Conservation (phyloP, 768 basidiomycete genomes). For the Lactifluus hygrophoroides region DNA sequence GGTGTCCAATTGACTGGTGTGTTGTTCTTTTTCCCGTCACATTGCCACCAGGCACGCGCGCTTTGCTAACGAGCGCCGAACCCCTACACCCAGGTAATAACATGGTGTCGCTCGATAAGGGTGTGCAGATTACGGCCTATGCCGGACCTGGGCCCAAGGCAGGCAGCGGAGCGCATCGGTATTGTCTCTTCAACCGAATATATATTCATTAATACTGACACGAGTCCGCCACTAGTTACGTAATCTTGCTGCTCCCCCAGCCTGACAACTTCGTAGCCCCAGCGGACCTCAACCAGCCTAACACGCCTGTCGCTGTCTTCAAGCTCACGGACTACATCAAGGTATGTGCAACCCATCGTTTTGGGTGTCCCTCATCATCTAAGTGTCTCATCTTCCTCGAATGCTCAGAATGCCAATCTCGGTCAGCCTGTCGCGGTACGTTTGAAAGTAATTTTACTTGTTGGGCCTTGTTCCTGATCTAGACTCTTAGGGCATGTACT, state of each 20-base stretch:
- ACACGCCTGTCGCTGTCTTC: slow-evolving; percentile 45
- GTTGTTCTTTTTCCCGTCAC: slow-evolving; percentile 13
- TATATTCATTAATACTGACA: not conserved
- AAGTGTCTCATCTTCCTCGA: not conserved
- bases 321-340: slow-evolving; percentile 50
- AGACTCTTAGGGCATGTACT: slow-evolving; percentile 51
- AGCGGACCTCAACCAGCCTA: slow-evolving; percentile 40
- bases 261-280: slow-evolving; percentile 56
- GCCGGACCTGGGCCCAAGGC: slow-evolving; percentile 62
- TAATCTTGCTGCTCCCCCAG: slow-evolving; percentile 56
- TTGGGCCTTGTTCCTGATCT: not conserved
- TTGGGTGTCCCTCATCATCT: not conserved
- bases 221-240: slow-evolving; percentile 44
- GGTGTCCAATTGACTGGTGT: slow-evolving; percentile 42
- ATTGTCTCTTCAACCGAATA: not conserved
- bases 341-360: slow-evolving; percentile 28
- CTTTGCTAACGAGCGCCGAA: not conserved
- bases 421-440: slow-evolving; percentile 54
- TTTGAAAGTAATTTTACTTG: not conserved
- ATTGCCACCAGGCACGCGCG: not conserved
- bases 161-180: slow-evolving; percentile 73
- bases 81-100: not conserved
- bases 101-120: slow-evolving; percentile 37
- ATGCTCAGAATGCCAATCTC: slow-evolving; percentile 39
- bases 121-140: slow-evolving; percentile 51